Percentiles rank a stretch among this genome's conserved stretches.
Conservation (phyloP, 2,329 filamentous ascomycete genomes). For the Alternaria conjuncta region DNA sequence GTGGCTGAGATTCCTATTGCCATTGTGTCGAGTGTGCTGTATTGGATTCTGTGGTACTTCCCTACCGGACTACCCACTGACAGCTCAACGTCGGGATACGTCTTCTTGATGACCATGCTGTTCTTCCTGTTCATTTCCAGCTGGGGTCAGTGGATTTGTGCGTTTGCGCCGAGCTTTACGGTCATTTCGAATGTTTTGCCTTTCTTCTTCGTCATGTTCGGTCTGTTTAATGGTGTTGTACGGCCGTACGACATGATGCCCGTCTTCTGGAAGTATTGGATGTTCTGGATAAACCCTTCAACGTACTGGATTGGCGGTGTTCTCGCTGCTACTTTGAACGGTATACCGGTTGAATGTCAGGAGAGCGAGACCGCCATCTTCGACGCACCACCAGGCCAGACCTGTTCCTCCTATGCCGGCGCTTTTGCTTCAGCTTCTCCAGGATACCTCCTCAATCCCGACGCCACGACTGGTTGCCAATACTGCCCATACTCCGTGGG, state of each 20-base stretch:
- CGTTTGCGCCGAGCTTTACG: conserved; percentile 79
- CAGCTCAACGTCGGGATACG: conserved; percentile 71
- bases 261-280: conserved; percentile 76
- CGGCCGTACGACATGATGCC: conserved; percentile 69
- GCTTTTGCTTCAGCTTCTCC: conserved; percentile 61
- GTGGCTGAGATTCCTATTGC: conserved; percentile 75
- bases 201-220: conserved; percentile 82
- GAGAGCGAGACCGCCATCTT: conserved; percentile 68
- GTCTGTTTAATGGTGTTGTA: conserved; percentile 78
- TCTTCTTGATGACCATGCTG: conserved; percentile 78
- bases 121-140: conserved; percentile 77
- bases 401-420: conserved; percentile 69
- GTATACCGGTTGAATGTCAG: conserved; percentile 54
- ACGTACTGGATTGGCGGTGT: conserved; percentile 78
- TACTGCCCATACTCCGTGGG: conserved; percentile 74
- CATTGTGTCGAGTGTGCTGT: conserved; percentile 68
- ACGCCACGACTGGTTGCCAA: conserved; percentile 65
- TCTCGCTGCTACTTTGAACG: conserved; percentile 66
- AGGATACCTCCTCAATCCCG: conserved; percentile 70
- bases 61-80: conserved; percentile 72
- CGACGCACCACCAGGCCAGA: conserved; percentile 67
- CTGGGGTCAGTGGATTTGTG: conserved; percentile 86
- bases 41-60: conserved; percentile 80
- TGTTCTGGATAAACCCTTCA: conserved; percentile 71
- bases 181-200: conserved; percentile 76